A percentile compares a stretch with the other conserved stretches of the same genome.
These are phyloP conservation scores for Fusarium sterilihyphosum DNA, from an alignment of 2,329 filamentous ascomycete species.

Conservation along the genomic window DNA sequence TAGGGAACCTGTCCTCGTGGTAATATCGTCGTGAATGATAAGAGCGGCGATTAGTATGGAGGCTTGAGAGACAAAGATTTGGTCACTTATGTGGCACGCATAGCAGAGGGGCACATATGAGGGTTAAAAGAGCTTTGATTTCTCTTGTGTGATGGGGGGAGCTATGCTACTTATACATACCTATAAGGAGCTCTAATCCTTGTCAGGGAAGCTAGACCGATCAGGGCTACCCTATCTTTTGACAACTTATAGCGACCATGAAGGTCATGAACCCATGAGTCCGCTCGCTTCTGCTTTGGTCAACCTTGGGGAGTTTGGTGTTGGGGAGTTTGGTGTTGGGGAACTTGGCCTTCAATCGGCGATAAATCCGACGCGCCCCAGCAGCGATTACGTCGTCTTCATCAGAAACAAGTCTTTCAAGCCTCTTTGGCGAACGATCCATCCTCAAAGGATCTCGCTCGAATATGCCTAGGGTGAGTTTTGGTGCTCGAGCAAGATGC, in stretches of 20 bases:
- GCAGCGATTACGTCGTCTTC: neutral
- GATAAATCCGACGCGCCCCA: neutral
- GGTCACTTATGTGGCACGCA: neutral
- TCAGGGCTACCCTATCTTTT: too few relatives aligned
- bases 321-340: neutral
- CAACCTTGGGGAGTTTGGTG: neutral
- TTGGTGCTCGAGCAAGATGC: neutral
- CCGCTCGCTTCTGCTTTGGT: neutral
- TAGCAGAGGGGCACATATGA: too few relatives aligned
- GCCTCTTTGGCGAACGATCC: neutral
- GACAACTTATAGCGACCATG: neutral
- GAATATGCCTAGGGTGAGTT: accelerated
- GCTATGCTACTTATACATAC: too few relatives aligned
- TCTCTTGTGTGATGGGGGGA: too few relatives aligned
- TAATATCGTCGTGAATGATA: neutral
- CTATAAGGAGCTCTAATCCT: too few relatives aligned
- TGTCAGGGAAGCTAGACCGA: too few relatives aligned
- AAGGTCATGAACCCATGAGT: neutral
- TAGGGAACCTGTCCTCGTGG: too few relatives aligned
- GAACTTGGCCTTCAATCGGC: accelerated
- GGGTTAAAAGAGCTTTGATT: too few relatives aligned
- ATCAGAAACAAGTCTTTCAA: accelerated
- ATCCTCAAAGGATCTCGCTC: neutral
- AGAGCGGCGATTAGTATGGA: neutral
- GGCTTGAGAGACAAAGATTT: neutral